Percentiles rank a stretch among this genome's conserved stretches.
Conservation (phyloP, 352 stramenopile species). For the Pythium rhizo-oryzae region DNA sequence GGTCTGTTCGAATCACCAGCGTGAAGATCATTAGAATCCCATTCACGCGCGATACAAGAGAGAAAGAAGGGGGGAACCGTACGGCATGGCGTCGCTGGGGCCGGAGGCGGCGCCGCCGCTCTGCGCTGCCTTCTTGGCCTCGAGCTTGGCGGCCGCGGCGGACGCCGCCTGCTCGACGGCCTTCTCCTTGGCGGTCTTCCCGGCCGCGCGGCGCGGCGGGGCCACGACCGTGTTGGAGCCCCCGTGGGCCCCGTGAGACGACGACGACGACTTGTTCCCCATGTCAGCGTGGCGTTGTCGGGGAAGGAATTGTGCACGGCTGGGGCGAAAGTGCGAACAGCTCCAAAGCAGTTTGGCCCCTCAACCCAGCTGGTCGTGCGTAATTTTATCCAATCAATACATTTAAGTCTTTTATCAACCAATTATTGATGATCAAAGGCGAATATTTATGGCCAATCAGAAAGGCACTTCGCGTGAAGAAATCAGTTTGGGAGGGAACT, state of each 20-base stretch:
- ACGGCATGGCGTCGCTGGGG: not conserved
- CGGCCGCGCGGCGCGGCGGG: constrained; percentile 16
- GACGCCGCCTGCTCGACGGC: constrained; percentile 20
- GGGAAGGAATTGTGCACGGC: not conserved
- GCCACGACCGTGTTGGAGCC: constrained; percentile 20
- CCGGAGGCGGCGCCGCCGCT: too few species aligned
- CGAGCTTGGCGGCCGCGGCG: constrained; percentile 21
- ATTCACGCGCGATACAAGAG: too few species aligned
- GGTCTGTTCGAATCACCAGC: not conserved
- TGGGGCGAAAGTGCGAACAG: not conserved
- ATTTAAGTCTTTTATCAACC: too few species aligned
- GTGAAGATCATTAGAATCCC: too few species aligned
- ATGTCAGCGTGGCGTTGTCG: constrained; percentile 1
- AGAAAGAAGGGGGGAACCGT: not conserved
- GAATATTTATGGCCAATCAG: too few species aligned
- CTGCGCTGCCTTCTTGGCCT: constrained; percentile 17
- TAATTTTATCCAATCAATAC: not conserved
- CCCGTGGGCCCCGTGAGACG: not conserved
- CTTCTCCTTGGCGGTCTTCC: constrained; percentile 27
- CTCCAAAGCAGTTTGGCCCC: too few species aligned
- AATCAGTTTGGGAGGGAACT: not conserved
- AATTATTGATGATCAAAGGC: too few species aligned
- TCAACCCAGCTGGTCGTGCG: not conserved
- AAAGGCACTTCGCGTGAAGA: too few species aligned
- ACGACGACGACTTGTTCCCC: constrained; percentile 30